Evolutionary conservation across 148 eudicot genomes (phyloP).

Genomic region (Persicaria tinctoria): DNA sequence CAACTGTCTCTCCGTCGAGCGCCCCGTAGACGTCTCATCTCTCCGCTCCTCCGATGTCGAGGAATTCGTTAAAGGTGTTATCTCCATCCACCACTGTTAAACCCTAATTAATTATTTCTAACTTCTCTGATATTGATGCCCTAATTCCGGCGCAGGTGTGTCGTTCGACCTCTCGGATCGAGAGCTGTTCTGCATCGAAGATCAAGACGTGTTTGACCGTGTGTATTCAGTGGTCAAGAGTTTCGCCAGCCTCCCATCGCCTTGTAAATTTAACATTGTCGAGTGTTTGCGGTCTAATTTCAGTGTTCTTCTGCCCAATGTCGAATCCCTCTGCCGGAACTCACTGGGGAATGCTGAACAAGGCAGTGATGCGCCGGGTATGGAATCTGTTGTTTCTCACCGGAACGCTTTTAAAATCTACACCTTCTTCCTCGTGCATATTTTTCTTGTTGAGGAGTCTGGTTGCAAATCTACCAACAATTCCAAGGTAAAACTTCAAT

Average conservation of each 20-base stretch:
- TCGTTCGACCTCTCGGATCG: conserved; percentile 74
- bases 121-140: neutral
- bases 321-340: conserved; percentile 51
- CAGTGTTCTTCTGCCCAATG: conserved; percentile 84
- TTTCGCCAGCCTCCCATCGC: conserved; percentile 37
- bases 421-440: conserved; percentile 65
- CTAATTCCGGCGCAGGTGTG: conserved; percentile 36
- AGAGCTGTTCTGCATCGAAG: conserved; percentile 79
- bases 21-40: conserved; percentile 33
- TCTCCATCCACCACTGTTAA: neutral
- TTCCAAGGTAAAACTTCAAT: conserved; percentile 40
- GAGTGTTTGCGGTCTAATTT: conserved; percentile 74
- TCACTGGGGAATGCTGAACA: conserved; percentile 23
- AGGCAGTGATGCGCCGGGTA: conserved; percentile 22
- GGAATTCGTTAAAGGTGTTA: conserved; percentile 79
- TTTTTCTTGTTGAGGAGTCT: conserved; percentile 58
- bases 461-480: conserved; percentile 20
- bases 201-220: conserved; percentile 77
- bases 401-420: conserved; percentile 82
- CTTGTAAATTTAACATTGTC: conserved; percentile 58
- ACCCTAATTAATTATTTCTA: neutral
- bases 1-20: conserved; percentile 29
- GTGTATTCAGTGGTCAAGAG: conserved; percentile 72
- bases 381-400: conserved; percentile 60
- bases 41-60: conserved; percentile 70